A percentile compares a stretch with the other conserved stretches of the same genome.
These are phyloP conservation scores for Dillenia turbinata DNA, from an alignment of 164 flowering plant genomes.

Conservation along the genomic window DNA sequence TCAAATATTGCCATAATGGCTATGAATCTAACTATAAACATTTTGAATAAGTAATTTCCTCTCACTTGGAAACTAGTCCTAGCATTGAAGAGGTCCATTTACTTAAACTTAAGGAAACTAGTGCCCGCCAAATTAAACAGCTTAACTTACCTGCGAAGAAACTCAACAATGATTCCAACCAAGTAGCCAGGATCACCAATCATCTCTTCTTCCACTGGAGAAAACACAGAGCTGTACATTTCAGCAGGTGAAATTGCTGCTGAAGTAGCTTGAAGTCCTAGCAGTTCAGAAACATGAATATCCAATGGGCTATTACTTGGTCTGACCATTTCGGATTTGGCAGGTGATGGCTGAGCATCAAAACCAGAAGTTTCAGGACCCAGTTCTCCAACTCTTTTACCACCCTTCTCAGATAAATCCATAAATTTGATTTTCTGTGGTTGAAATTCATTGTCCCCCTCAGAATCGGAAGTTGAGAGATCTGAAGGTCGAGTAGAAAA, in stretches of 20 bases:
- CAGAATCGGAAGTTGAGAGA: slow-evolving; percentile 49
- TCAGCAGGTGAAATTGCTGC: slow-evolving; percentile 88
- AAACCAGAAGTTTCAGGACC: slow-evolving; percentile 23
- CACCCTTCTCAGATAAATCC: slow-evolving; percentile 9
- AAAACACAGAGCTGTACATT: slow-evolving; percentile 71
- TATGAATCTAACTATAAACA: too few relatives aligned
- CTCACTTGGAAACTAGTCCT: too few relatives aligned
- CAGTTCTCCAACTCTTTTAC: slow-evolving; percentile 16
- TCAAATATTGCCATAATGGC: too few relatives aligned
- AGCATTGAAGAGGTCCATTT: too few relatives aligned
- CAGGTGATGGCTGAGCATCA: slow-evolving; percentile 31
- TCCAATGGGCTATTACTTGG: slow-evolving; percentile 26
- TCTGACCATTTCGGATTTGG: slow-evolving; percentile 30
- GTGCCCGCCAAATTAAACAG: too few relatives aligned
- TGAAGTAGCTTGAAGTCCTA: slow-evolving; percentile 46
- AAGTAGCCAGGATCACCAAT: slow-evolving; percentile 77
- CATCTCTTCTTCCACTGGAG: slow-evolving; percentile 89
- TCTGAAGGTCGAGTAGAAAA: slow-evolving; percentile 17
- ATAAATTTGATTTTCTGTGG: slow-evolving; percentile 8
- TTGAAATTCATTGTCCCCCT: slow-evolving; percentile 30
- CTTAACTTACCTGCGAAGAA: slow-evolving; percentile 68
- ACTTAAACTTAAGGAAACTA: too few relatives aligned
- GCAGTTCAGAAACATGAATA: slow-evolving; percentile 37
- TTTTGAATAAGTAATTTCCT: too few relatives aligned
- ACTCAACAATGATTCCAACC: slow-evolving; percentile 70